These are phyloP conservation scores for Plasmodium vinckei DNA, from an alignment of 169 alveolate species.

Conservation along the genomic window DNA sequence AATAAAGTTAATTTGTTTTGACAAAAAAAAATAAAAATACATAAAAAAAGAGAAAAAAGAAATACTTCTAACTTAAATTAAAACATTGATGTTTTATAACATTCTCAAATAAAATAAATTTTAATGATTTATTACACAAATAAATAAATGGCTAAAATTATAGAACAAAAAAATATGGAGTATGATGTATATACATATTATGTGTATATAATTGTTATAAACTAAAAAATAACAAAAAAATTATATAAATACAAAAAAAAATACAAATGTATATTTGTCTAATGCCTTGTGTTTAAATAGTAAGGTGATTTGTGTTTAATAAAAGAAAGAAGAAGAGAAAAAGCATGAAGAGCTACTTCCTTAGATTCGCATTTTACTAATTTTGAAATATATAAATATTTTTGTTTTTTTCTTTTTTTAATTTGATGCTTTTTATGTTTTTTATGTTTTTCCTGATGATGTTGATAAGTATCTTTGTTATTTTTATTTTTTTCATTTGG, in stretches of 20 bases:
- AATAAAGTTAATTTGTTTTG: too few species aligned
- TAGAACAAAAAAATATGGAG: too few species aligned
- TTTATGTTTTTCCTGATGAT: constrained; percentile 6
- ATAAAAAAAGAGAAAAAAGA: too few species aligned
- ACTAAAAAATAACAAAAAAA: too few species aligned
- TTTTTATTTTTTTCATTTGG: not conserved
- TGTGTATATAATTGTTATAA: too few species aligned
- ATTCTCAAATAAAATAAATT: too few species aligned
- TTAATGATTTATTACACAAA: too few species aligned
- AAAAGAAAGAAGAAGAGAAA: constrained; percentile 71
- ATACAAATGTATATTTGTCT: constrained; percentile 1
- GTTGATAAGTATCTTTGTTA: constrained; percentile 4
- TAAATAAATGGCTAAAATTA: too few species aligned
- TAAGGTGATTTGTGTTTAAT: constrained; percentile 72
- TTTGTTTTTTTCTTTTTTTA: constrained; percentile 28
- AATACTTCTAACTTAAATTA: too few species aligned
- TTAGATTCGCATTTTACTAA: constrained; percentile 77
- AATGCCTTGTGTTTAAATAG: constrained; percentile 56
- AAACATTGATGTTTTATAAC: not conserved
- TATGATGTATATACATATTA: too few species aligned
- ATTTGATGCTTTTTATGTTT: constrained; percentile 17
- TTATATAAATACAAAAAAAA: too few species aligned
- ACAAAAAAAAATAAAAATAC: too few species aligned
- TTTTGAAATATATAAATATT: constrained; percentile 72
- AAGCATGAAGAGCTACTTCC: constrained; percentile 75